phyloP scores from a whole-genome alignment of 768 basidiomycete species.

The Tricholoma saponaceum region DNA sequence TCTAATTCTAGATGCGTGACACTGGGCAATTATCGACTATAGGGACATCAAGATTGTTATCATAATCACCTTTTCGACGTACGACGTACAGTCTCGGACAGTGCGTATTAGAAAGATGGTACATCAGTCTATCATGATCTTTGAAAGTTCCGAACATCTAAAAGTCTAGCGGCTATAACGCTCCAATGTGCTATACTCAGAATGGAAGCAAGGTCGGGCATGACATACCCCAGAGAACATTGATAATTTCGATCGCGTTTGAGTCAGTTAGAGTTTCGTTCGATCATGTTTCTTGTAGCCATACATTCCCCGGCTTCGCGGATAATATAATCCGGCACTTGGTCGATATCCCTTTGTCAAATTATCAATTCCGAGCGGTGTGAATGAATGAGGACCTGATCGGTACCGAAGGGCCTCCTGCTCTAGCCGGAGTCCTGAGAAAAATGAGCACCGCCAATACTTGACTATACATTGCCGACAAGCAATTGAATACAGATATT shows the following conservation, averaged over 20 bases:
- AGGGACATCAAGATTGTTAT: neutral
- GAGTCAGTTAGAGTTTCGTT: neutral
- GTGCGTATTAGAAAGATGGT: neutral
- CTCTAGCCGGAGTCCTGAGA: neutral
- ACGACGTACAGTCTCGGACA: too few relatives aligned
- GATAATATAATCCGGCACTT: neutral
- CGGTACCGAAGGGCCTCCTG: neutral
- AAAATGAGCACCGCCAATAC: too few relatives aligned
- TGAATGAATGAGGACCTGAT: neutral
- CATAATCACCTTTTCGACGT: neutral
- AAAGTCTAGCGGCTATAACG: too few relatives aligned
- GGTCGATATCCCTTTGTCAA: neutral
- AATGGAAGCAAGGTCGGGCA: neutral
- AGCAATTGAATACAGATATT: neutral
- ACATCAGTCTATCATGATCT: neutral
- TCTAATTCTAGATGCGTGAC: neutral
- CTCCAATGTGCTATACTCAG: neutral
- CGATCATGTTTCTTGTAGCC: neutral
- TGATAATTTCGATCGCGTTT: neutral
- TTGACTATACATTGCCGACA: neutral
- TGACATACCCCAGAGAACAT: too few relatives aligned
- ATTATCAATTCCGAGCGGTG: neutral
- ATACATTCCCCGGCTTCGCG: neutral
- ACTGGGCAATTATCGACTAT: neutral
- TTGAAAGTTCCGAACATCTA: neutral